These are phyloP conservation scores for Cokeromyces recurvatus DNA, from an alignment of 371 early-diverging fungal genomes.

Conservation along the genomic window DNA sequence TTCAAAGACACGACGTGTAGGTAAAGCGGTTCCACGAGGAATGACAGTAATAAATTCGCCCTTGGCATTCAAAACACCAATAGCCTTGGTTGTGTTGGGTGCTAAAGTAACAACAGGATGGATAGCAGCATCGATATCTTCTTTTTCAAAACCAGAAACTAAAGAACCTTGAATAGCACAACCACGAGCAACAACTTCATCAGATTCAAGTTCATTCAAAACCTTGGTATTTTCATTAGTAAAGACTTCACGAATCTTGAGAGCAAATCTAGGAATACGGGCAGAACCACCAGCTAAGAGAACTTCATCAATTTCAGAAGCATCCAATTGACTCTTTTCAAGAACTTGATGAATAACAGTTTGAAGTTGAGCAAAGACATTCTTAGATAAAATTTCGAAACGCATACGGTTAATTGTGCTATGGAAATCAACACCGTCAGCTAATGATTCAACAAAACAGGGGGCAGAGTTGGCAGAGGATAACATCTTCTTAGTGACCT, in stretches of 20 bases:
- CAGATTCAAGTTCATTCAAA: conserved; percentile 74
- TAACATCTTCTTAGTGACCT: conserved; percentile 94
- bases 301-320: conserved; percentile 79
- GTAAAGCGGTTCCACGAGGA: conserved; percentile 81
- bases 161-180: conserved; percentile 95
- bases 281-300: conserved; percentile 97
- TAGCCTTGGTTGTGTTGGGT: conserved; percentile 65
- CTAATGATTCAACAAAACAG: conserved; percentile 88
- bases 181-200: conserved; percentile 98
- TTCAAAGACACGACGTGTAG: conserved; percentile 73
- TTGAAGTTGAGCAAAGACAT: conserved; percentile 74
- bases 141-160: conserved; percentile 55
- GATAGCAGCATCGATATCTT: conserved; percentile 48
- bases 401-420: conserved; percentile 84
- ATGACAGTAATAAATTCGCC: conserved; percentile 76
- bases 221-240: conserved; percentile 76
- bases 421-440: conserved; percentile 93
- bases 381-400: conserved; percentile 86
- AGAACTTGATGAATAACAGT: conserved; percentile 72
- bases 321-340: conserved; percentile 60
- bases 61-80: conserved; percentile 74
- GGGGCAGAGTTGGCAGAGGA: conserved; percentile 84
- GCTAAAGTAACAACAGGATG: conserved; percentile 63
- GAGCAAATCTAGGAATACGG: conserved; percentile 96
- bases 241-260: conserved; percentile 82